Percentiles rank a stretch among this genome's conserved stretches.
Conservation (phyloP, 345 rosid species). For the Pugionium cornutum region DNA sequence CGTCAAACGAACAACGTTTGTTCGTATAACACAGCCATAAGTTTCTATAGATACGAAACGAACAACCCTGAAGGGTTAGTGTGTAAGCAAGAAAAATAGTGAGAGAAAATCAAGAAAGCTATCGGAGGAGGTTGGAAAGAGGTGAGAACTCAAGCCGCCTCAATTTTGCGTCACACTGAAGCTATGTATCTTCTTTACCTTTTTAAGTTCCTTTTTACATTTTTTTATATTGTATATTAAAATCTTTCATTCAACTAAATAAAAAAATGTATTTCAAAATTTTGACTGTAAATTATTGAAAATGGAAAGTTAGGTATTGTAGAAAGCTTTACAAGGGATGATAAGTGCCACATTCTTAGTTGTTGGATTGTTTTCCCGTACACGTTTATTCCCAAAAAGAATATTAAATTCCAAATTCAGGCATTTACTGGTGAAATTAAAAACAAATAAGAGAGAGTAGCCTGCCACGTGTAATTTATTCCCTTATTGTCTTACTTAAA, state of each 20-base stretch:
- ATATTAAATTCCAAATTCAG: constrained; percentile 18
- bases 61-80: not conserved
- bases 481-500: no score
- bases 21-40: no score
- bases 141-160: constrained; percentile 31
- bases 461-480: constrained; percentile 33
- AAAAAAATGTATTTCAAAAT: no score
- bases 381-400: constrained; percentile 21
- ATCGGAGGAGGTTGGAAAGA: constrained; percentile 20
- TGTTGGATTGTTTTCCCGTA: constrained; percentile 8
- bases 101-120: constrained; percentile 30
- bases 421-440: constrained; percentile 18
- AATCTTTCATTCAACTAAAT: no score
- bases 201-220: constrained; percentile 16
- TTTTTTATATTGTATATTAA: not conserved
- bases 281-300: not conserved
- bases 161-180: constrained; percentile 42
- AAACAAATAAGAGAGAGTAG: not conserved
- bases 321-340: not conserved
- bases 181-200: constrained; percentile 36
- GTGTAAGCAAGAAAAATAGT: constrained; percentile 1
- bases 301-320: constrained; percentile 16
- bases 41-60: no score
- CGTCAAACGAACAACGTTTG: no score
- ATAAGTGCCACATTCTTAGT: constrained; percentile 6